phyloP scores from a whole-genome alignment of 805 yeast species.

The Pichia deserticola region DNA sequence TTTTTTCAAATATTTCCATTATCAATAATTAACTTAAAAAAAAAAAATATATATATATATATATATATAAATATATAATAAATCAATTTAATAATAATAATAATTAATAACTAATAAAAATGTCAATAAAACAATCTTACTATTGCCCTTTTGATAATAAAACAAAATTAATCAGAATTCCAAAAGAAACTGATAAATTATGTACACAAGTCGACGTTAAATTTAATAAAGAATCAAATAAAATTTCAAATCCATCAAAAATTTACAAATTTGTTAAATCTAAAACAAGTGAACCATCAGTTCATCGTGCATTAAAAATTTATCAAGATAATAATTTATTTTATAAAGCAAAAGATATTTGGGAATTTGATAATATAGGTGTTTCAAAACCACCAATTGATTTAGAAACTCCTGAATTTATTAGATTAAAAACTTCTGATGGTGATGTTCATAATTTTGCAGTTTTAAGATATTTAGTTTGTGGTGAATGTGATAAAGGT shows the following conservation, averaged over 20 bases:
- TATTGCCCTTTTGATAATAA: constrained; percentile 13
- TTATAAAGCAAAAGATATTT: constrained; percentile 46
- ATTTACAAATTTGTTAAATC: constrained; percentile 5
- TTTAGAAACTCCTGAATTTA: constrained; percentile 1
- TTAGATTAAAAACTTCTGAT: constrained; percentile 12
- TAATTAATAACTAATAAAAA: neutral
- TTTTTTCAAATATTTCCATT: too few relatives aligned
- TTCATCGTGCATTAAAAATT: neutral
- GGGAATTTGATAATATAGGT: constrained; percentile 78
- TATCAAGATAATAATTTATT: constrained; percentile 15
- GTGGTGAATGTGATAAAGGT: constrained; percentile 75
- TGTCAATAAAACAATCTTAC: constrained; percentile 1
- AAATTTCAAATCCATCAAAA: constrained; percentile 1
- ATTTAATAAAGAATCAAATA: neutral
- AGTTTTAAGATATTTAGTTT: constrained; percentile 49
- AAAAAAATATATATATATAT: too few relatives aligned
- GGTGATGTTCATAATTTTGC: constrained; percentile 20
- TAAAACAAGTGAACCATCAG: constrained; percentile 1
- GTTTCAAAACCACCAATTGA: constrained; percentile 41
- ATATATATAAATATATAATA: too few relatives aligned
- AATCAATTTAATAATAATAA: too few relatives aligned
- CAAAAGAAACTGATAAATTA: constrained; percentile 4
- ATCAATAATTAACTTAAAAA: too few relatives aligned
- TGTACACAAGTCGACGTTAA: neutral
- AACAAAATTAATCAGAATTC: constrained; percentile 11